A percentile compares a stretch with the other conserved stretches of the same genome.
phyloP scores from a whole-genome alignment of 768 basidiomycete genomes.

The Trichaptum fuscoviolaceum region DNA sequence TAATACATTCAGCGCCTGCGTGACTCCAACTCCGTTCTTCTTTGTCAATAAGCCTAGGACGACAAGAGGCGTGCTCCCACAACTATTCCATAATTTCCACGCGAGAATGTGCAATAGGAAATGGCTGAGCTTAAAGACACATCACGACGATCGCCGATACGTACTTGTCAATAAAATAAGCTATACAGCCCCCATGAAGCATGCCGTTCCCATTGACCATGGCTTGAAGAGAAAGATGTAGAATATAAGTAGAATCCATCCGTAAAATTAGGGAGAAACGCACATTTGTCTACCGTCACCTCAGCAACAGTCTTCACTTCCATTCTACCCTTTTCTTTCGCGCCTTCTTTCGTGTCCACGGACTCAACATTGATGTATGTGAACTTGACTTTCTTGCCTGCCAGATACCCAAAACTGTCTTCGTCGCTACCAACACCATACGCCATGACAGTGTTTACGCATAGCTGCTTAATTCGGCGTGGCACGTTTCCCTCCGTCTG shows the following conservation, averaged over 20 bases:
- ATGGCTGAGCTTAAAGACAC: background rate
- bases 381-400: conserved; percentile 56
- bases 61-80: conserved; percentile 63
- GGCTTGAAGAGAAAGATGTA: conserved; percentile 29
- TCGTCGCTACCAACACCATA: conserved; percentile 62
- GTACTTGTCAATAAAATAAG: conserved; percentile 71
- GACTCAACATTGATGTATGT: conserved; percentile 50
- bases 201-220: conserved; percentile 76
- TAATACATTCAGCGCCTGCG: conserved; percentile 61
- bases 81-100: conserved; percentile 29
- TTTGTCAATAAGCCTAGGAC: conserved; percentile 56
- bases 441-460: conserved; percentile 58
- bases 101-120: background rate
- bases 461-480: conserved; percentile 58
- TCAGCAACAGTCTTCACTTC: conserved; percentile 62
- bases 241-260: background rate
- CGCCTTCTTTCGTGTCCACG: conserved; percentile 19
- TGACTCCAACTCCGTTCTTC: conserved; percentile 69
- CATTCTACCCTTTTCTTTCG: conserved; percentile 41
- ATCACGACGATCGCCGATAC: conserved; percentile 16
- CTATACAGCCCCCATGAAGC: conserved; percentile 71
- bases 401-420: conserved; percentile 55
- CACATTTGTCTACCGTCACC: conserved; percentile 56
- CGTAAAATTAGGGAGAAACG: conserved; percentile 15
- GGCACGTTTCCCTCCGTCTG: conserved; percentile 60